Conservation (phyloP, 129 eudicot species). For the Pseudognaphalium luteoalbum region DNA sequence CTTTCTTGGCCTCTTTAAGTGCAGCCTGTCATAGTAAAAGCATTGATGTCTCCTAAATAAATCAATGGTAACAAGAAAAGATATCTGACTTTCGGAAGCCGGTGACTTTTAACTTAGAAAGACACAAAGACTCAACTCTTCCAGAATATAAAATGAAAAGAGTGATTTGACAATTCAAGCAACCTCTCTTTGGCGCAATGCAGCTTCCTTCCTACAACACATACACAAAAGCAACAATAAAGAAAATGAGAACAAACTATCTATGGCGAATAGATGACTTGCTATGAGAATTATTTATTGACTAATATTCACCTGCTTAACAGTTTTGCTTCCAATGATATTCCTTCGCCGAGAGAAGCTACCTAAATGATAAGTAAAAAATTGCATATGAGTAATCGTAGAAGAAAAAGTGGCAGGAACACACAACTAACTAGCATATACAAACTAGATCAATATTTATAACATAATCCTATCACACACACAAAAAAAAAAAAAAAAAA, state of each 20-base stretch:
- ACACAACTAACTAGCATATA: slow-evolving; percentile 11
- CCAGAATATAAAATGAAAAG: slow-evolving; percentile 9
- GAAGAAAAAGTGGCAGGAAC: slow-evolving; percentile 3
- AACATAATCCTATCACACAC: slow-evolving; percentile 21
- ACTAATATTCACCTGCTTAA: slow-evolving; percentile 72
- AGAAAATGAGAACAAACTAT: neutral
- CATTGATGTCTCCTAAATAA: slow-evolving; percentile 17
- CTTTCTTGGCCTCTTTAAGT: slow-evolving; percentile 80
- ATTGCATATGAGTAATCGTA: neutral
- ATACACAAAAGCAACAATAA: slow-evolving; percentile 7
- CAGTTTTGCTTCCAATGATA: slow-evolving; percentile 90
- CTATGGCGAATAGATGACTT: neutral
- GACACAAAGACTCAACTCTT: slow-evolving; percentile 24
- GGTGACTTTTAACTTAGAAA: slow-evolving; percentile 4
- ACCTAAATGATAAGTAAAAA: slow-evolving; percentile 49
- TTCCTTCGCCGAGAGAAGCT: slow-evolving; percentile 95
- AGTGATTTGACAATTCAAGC: slow-evolving; percentile 22
- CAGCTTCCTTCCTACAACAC: slow-evolving; percentile 90
- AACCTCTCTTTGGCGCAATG: slow-evolving; percentile 96
- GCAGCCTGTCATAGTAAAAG: slow-evolving; percentile 64
- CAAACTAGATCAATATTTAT: neutral
- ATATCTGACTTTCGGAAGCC: neutral
- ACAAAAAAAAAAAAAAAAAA: slow-evolving; percentile 11
- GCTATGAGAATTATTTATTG: slow-evolving; percentile 15
- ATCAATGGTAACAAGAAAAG: slow-evolving; percentile 19